Percentiles rank a stretch among this genome's conserved stretches.
These are phyloP conservation scores for Mucor piriformis DNA, from an alignment of 371 early-diverging fungal genomes.

Conservation along the genomic window DNA sequence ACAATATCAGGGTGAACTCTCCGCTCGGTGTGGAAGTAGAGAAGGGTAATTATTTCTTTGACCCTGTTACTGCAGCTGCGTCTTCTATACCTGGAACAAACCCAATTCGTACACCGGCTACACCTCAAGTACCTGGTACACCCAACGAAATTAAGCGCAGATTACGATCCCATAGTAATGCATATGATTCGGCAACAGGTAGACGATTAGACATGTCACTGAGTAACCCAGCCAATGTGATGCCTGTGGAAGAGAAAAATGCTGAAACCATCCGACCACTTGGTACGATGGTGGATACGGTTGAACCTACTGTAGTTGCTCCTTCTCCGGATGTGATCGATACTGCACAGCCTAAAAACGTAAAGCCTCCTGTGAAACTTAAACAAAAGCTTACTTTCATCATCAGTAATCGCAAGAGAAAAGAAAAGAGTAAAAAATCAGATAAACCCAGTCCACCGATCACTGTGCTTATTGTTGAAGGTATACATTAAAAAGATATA, in stretches of 20 bases:
- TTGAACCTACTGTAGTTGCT: no score
- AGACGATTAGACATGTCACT: no score
- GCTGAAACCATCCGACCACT: no score
- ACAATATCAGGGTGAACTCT: slow-evolving; percentile 2
- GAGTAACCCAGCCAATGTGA: no score
- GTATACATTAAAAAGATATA: slow-evolving; percentile 34
- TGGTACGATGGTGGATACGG: no score
- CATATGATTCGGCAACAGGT: no score
- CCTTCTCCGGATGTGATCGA: no score
- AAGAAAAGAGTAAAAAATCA: slow-evolving; percentile 33
- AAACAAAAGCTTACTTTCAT: slow-evolving; percentile 33
- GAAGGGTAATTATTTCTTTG: slow-evolving; percentile 29
- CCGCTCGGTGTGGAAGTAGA: slow-evolving; percentile 16
- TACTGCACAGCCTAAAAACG: no score
- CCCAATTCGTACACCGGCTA: background rate
- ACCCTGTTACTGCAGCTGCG: slow-evolving; percentile 1
- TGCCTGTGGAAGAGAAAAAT: no score
- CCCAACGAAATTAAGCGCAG: background rate
- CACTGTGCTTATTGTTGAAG: slow-evolving; percentile 83
- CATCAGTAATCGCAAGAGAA: slow-evolving; percentile 41
- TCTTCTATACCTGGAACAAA: no score
- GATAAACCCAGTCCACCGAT: slow-evolving; percentile 65
- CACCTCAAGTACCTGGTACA: background rate
- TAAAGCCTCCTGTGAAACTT: slow-evolving; percentile 4
- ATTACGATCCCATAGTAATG: background rate